These are phyloP conservation scores for Ruellia speciosa DNA, from an alignment of 305 asterid genomes.

Conservation along the genomic window DNA sequence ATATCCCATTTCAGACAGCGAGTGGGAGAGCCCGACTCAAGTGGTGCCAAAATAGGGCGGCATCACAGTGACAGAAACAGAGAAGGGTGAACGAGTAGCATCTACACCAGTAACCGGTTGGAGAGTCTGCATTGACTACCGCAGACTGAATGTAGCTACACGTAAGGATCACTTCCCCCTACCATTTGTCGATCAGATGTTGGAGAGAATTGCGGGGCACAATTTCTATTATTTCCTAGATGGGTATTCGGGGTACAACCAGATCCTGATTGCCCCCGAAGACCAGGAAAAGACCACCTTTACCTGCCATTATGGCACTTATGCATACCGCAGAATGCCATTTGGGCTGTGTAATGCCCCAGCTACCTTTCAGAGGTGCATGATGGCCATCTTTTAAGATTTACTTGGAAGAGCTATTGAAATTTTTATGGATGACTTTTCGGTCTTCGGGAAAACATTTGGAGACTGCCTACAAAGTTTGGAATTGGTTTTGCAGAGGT, in stretches of 20 bases:
- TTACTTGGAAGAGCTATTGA: neutral
- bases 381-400: neutral
- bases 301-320: too few species aligned
- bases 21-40: neutral
- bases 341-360: too few species aligned
- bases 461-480: neutral
- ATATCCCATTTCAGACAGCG: neutral
- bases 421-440: slow-evolving; percentile 2
- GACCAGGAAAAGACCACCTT: too few species aligned
- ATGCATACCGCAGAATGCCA: too few species aligned
- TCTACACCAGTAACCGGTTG: neutral
- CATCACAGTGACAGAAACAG: neutral
- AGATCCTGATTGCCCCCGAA: too few species aligned
- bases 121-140: neutral
- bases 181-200: slow-evolving; percentile 2
- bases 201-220: neutral
- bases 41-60: neutral
- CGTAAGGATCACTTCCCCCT: neutral
- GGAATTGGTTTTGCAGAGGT: neutral
- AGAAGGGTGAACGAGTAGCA: neutral
- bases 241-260: neutral
- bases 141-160: neutral
- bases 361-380: slow-evolving; percentile 2
- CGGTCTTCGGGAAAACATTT: neutral
- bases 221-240: neutral